Conservation (phyloP, 768 basidiomycete genomes). For the Chalciporus piperatus region DNA sequence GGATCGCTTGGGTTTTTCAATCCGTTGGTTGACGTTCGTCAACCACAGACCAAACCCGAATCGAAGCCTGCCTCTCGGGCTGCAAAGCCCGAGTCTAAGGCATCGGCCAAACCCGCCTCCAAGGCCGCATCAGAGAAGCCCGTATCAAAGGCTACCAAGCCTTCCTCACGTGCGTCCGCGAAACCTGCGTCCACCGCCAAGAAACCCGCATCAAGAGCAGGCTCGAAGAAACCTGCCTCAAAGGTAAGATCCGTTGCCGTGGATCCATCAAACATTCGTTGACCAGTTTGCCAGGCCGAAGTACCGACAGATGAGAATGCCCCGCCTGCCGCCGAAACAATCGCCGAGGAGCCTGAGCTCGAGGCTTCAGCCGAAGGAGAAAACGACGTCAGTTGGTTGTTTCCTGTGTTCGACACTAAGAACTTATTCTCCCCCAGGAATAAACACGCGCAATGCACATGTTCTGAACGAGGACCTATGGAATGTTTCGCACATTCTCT, state of each 20-base stretch:
- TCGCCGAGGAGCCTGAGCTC: constrained; percentile 53
- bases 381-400: constrained; percentile 18
- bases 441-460: constrained; percentile 17
- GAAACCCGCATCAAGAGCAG: constrained; percentile 57
- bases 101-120: constrained; percentile 30
- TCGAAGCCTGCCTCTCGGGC: constrained; percentile 29
- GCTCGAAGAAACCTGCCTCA: constrained; percentile 62
- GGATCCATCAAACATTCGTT: not conserved
- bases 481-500: constrained; percentile 14
- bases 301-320: constrained; percentile 38
- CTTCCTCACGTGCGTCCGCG: constrained; percentile 36
- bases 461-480: constrained; percentile 10
- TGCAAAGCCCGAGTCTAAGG: constrained; percentile 36
- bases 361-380: constrained; percentile 42
- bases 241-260: constrained; percentile 39
- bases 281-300: constrained; percentile 26
- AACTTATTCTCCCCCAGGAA: constrained; percentile 11
- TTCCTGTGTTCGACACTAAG: not conserved
- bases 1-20: not conserved
- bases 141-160: constrained; percentile 39
- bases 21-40: not conserved
- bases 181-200: constrained; percentile 46
- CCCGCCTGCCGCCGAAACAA: constrained; percentile 42
- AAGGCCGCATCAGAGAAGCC: constrained; percentile 39
- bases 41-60: constrained; percentile 42